These are phyloP conservation scores for Pyrenophora graminea DNA, from an alignment of 2,329 filamentous ascomycete species.

Conservation along the genomic window DNA sequence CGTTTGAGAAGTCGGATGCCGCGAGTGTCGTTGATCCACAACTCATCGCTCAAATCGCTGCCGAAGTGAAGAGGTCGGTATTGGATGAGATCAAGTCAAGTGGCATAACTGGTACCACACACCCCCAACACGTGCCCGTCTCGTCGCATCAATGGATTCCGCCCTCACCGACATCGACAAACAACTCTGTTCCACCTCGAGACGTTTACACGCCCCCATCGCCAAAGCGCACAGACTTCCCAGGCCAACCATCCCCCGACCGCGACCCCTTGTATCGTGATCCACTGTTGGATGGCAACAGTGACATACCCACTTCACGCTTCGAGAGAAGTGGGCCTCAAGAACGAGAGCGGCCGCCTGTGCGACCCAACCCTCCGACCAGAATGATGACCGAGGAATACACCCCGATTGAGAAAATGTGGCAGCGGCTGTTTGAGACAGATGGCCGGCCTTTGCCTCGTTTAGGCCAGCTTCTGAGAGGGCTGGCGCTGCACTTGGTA, in stretches of 20 bases:
- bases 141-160: constrained; percentile 45
- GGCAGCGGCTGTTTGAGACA: constrained; percentile 74
- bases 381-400: constrained; percentile 44
- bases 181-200: constrained; percentile 54
- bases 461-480: constrained; percentile 71
- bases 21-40: constrained; percentile 61
- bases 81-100: constrained; percentile 55
- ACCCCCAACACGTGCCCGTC: constrained; percentile 37
- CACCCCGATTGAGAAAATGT: constrained; percentile 66
- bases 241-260: constrained; percentile 39
- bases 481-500: constrained; percentile 75
- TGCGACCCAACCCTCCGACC: constrained; percentile 32
- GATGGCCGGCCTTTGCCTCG: constrained; percentile 69
- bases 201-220: constrained; percentile 62
- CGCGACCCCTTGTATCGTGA: constrained; percentile 42
- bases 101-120: constrained; percentile 31
- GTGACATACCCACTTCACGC: constrained; percentile 37
- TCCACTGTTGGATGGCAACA: constrained; percentile 38
- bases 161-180: constrained; percentile 52
- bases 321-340: constrained; percentile 31
- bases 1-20: constrained; percentile 57
- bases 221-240: constrained; percentile 46
- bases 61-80: constrained; percentile 56
- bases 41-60: constrained; percentile 65
- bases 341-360: constrained; percentile 28